phyloP scores from a whole-genome alignment of 202 grass and related monocot genomes.

The Musa balbisiana region DNA sequence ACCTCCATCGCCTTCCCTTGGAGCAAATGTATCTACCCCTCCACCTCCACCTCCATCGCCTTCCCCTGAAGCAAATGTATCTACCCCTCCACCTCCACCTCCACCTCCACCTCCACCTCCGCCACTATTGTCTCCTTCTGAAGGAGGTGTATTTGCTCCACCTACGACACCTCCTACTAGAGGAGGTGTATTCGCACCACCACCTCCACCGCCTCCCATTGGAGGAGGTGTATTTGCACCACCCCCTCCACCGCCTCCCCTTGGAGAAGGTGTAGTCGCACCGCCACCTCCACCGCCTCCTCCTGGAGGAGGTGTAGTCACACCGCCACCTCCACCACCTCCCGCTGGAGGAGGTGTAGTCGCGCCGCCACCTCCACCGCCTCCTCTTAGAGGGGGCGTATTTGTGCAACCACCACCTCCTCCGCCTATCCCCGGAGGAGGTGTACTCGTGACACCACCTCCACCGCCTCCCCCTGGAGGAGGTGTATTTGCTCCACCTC shows the following conservation, averaged over 20 bases:
- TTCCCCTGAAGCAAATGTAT: background rate
- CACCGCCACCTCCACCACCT: constrained; percentile 6
- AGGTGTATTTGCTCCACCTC: background rate
- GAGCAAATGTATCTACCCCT: background rate
- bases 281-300: constrained; percentile 3
- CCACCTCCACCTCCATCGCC: background rate
- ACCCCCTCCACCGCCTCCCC: background rate
- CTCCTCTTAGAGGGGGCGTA: background rate
- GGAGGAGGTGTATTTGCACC: background rate
- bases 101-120: background rate
- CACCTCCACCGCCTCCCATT: background rate
- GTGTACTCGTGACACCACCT: background rate
- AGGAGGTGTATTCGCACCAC: background rate
- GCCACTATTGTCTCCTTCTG: background rate
- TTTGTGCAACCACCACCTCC: background rate
- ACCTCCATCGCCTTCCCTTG: constrained; percentile 5
- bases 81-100: constrained; percentile 6
- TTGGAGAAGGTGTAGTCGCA: background rate
- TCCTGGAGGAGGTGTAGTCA: background rate
- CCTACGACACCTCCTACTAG: background rate
- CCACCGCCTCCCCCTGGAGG: background rate
- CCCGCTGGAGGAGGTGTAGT: background rate
- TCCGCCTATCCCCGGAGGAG: background rate
- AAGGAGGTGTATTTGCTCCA: background rate
- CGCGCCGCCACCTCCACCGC: background rate